Conservation (phyloP, 1,284 basidiomycete species). For the Apiotrichum akiyoshidainum region DNA sequence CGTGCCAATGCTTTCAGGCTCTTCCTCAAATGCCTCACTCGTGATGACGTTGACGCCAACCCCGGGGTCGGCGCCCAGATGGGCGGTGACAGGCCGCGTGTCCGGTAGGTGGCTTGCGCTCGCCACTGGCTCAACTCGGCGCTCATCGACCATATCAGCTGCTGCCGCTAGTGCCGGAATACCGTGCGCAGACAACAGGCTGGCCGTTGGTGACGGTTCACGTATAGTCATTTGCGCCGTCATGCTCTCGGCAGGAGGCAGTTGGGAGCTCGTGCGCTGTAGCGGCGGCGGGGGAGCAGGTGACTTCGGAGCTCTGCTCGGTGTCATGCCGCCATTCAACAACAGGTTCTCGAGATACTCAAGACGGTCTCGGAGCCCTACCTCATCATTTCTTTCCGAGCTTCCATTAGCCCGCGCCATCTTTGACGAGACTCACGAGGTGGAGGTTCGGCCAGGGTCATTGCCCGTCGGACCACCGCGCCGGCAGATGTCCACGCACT, state of each 20-base stretch:
- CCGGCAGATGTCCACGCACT: constrained; percentile 30
- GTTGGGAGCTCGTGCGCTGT: too few relatives aligned
- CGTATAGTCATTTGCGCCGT: not conserved
- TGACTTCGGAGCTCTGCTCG: not conserved
- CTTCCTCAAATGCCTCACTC: constrained; percentile 1
- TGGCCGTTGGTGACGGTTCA: not conserved
- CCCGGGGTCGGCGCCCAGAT: not conserved
- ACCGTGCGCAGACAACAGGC: not conserved
- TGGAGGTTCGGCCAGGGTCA: constrained; percentile 5
- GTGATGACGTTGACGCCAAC: not conserved
- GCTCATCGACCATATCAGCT: not conserved
- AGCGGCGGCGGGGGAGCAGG: too few relatives aligned
- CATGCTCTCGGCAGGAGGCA: too few relatives aligned
- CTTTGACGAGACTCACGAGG: constrained; percentile 17
- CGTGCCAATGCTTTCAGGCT: constrained; percentile 29
- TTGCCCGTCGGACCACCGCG: constrained; percentile 15
- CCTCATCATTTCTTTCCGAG: constrained; percentile 8
- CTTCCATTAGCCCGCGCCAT: constrained; percentile 2
- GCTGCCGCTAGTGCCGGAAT: too few relatives aligned
- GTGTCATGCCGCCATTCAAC: constrained; percentile 16
- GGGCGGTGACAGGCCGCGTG: not conserved
- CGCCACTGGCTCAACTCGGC: not conserved
- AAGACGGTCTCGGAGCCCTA: constrained; percentile 20
- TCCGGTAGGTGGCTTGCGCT: not conserved
- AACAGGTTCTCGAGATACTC: constrained; percentile 24